A percentile compares a stretch with the other conserved stretches of the same genome.
Evolutionary conservation across 768 basidiomycete genomes (phyloP).

Genomic region (Botryobasidium botryosum): DNA sequence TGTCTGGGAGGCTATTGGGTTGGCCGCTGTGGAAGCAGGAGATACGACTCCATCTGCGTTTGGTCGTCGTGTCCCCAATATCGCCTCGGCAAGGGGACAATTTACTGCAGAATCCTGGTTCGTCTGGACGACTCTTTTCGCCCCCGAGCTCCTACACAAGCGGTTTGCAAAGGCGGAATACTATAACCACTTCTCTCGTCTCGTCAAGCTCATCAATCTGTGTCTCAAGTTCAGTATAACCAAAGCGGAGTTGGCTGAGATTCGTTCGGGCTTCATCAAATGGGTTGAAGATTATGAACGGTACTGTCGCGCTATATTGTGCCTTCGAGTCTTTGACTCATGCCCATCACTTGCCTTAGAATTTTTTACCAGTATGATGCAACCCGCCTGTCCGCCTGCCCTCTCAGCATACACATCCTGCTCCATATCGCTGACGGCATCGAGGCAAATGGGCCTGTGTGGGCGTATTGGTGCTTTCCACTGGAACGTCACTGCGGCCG

Average conservation of each 20-base stretch:
- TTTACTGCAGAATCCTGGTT: constrained; percentile 26
- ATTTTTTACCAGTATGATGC: background rate
- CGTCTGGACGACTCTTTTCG: constrained; percentile 27
- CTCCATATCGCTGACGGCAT: background rate
- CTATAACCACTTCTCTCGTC: constrained; percentile 31
- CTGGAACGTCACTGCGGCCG: background rate
- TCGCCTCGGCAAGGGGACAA: constrained; percentile 15
- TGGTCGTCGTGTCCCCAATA: constrained; percentile 21
- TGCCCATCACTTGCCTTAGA: background rate
- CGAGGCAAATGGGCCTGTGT: background rate
- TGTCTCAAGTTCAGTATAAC: constrained; percentile 26
- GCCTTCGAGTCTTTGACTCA: too few relatives aligned
- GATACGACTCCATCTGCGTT: constrained; percentile 24
- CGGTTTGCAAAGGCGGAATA: constrained; percentile 21
- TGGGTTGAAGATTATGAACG: constrained; percentile 26
- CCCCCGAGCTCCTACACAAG: constrained; percentile 22
- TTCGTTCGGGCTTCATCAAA: constrained; percentile 19
- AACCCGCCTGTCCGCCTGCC: background rate
- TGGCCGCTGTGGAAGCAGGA: constrained; percentile 20
- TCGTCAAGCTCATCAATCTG: constrained; percentile 21
- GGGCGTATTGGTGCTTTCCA: background rate
- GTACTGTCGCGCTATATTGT: too few relatives aligned
- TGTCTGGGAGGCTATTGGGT: constrained; percentile 29
- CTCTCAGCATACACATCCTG: background rate
- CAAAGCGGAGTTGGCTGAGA: constrained; percentile 12